A percentile compares a stretch with the other conserved stretches of the same genome.
phyloP scores from a whole-genome alignment of 345 rosid species.

The Camelina sativa region DNA sequence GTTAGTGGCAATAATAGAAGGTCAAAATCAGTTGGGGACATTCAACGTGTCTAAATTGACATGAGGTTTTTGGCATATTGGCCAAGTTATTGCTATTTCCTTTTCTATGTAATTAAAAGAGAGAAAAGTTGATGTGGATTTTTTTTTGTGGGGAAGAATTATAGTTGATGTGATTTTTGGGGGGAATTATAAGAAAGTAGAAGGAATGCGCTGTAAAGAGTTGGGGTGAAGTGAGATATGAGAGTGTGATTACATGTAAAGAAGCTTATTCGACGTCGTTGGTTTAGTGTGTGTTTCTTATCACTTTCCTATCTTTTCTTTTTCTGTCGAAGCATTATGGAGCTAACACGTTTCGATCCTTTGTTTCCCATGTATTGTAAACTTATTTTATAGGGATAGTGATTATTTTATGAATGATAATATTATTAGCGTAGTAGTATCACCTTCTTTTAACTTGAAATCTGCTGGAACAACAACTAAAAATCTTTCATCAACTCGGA shows the following conservation, averaged over 20 bases:
- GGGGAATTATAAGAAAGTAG: slow-evolving; percentile 23
- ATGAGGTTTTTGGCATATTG: slow-evolving; percentile 42
- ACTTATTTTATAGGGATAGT: background rate
- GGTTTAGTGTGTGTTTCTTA: slow-evolving; percentile 31
- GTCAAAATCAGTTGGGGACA: slow-evolving; percentile 40
- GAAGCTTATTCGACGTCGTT: slow-evolving; percentile 37
- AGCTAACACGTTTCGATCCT: slow-evolving; percentile 37
- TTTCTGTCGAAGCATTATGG: slow-evolving; percentile 30
- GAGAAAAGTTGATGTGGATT: slow-evolving; percentile 34
- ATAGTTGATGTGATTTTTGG: slow-evolving; percentile 33
- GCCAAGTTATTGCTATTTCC: slow-evolving; percentile 22
- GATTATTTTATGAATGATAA: background rate
- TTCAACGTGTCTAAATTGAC: slow-evolving; percentile 44
- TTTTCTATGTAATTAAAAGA: background rate
- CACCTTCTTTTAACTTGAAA: background rate
- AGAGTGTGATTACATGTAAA: slow-evolving; percentile 44
- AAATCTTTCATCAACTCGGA: background rate
- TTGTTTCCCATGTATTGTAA: background rate
- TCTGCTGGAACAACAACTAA: background rate
- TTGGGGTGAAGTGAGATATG: slow-evolving; percentile 36
- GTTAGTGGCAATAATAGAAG: slow-evolving; percentile 30
- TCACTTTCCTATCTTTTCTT: slow-evolving; percentile 39
- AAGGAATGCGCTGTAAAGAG: slow-evolving; percentile 43
- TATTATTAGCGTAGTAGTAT: background rate
- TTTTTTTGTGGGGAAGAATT: background rate